Evolutionary conservation across 176 grass and related monocot species (phyloP).

Genomic region (Hordeum vulgare): DNA sequence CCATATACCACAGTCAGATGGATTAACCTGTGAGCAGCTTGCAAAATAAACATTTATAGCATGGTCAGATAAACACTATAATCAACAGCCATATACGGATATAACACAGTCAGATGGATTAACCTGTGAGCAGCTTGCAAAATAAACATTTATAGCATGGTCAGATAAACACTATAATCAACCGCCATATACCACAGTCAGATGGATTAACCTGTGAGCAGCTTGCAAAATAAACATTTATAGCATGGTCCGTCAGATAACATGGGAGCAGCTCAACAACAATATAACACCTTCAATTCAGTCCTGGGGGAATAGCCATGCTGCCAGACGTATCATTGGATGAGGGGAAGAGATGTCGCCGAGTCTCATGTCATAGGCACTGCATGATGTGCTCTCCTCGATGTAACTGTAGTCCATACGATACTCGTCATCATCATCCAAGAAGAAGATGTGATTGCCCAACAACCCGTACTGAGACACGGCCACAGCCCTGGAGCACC

Average conservation of each 20-base stretch:
- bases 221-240: background rate
- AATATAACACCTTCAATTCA: background rate
- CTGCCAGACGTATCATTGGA: background rate
- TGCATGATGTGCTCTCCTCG: background rate
- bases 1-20: too few species aligned
- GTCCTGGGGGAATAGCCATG: background rate
- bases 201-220: background rate
- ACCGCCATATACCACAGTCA: too few species aligned
- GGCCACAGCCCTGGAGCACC: background rate
- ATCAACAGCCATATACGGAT: too few species aligned
- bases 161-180: background rate
- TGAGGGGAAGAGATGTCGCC: background rate
- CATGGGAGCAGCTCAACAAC: background rate
- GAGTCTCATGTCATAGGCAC: background rate
- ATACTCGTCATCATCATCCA: background rate
- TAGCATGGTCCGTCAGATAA: background rate
- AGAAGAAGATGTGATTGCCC: too few species aligned
- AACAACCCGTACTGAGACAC: background rate
- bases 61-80: too few species aligned
- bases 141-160: too few species aligned
- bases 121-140: too few species aligned
- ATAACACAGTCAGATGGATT: too few species aligned
- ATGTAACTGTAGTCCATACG: background rate
- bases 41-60: too few species aligned
- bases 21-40: too few species aligned